Evolutionary conservation across 1,284 basidiomycete genomes (phyloP), one percentile per base, ranked within the genome.

Genomic region (Agroathelia rolfsii): DNA sequence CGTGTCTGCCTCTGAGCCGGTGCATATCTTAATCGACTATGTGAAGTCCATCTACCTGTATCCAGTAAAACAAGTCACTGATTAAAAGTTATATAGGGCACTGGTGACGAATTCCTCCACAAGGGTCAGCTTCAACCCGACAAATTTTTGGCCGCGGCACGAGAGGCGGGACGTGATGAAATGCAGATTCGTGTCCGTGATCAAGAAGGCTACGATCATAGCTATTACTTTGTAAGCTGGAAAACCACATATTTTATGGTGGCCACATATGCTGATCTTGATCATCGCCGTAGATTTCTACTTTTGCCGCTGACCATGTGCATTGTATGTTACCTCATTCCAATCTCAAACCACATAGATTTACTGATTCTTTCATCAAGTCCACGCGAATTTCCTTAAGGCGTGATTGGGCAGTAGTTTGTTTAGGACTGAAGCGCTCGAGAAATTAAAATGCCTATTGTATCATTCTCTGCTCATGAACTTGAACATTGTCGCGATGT

Each of bases 151-250:
- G 72, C 76, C 45, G 85, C 81, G 0, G 82, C 86, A 2, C 65
- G 80, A 36, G 68, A 75, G 35, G 69, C 75, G 6, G 84, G 84
- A 1, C 73, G 83, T 44, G 72, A 76, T 31, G 73, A 82, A 41
- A 64, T 72, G n/a, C 74, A 85, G 51, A 84, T 96, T 6, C 62
- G 73, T 32, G 77, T 96, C 12, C 69, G 86, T 41, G 67, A 74
- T 41, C 88, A 94, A 37, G 81, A 85, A 30, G 90, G 80, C 7
- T 97, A 95, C 51, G 93, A 98, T 53, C 94, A 97, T 57, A 77
- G 74, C 40, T 92, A 93, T 57, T 94, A 79, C 58, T 94, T 94
- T 49, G 88, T 90, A 49, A 54, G 86, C 70, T 3, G 21, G 30
- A 17, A 22, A 30, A n/a, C n/a, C n/a, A n/a, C n/a, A n/a, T n/a